These are phyloP conservation scores for Gymnopilus junonius DNA, from an alignment of 768 basidiomycete species.

Conservation along the genomic window DNA sequence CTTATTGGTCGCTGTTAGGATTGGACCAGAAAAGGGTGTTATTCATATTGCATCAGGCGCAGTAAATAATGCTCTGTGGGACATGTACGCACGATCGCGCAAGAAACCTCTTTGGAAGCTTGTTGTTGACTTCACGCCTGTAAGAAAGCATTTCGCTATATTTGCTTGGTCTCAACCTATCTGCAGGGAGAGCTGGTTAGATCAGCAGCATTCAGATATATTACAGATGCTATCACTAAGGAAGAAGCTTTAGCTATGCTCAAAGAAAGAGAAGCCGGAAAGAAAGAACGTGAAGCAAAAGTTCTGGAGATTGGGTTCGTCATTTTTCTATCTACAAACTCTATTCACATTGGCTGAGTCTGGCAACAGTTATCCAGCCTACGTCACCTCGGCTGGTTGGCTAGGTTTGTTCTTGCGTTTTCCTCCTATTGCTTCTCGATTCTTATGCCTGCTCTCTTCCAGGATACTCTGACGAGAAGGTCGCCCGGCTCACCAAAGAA, in stretches of 20 bases:
- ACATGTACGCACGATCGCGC: conserved; percentile 82
- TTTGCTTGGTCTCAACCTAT: background rate
- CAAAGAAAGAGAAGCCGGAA: conserved; percentile 73
- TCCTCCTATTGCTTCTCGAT: background rate
- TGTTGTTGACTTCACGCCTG: conserved; percentile 87
- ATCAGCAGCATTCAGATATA: conserved; percentile 84
- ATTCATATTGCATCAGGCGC: conserved; percentile 90
- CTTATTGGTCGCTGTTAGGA: conserved; percentile 47
- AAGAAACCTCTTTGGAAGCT: conserved; percentile 94
- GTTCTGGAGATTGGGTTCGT: conserved; percentile 71
- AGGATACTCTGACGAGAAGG: conserved; percentile 94
- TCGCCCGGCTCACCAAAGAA: conserved; percentile 83
- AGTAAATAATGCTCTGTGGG: conserved; percentile 94
- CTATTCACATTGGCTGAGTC: background rate
- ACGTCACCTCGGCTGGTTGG: conserved; percentile 94
- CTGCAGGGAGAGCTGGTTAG: conserved; percentile 76
- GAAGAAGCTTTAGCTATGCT: conserved; percentile 89
- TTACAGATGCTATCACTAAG: conserved; percentile 90
- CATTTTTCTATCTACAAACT: background rate
- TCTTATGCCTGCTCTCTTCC: background rate
- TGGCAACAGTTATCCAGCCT: conserved; percentile 79
- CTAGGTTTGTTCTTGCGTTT: conserved; percentile 50
- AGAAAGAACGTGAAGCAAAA: conserved; percentile 76
- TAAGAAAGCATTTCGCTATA: conserved; percentile 11
- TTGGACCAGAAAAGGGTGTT: conserved; percentile 95